Percentiles rank a stretch among this genome's conserved stretches.
Evolutionary conservation across 441 rosid species (phyloP).

Genomic region (Populus hybrid): DNA sequence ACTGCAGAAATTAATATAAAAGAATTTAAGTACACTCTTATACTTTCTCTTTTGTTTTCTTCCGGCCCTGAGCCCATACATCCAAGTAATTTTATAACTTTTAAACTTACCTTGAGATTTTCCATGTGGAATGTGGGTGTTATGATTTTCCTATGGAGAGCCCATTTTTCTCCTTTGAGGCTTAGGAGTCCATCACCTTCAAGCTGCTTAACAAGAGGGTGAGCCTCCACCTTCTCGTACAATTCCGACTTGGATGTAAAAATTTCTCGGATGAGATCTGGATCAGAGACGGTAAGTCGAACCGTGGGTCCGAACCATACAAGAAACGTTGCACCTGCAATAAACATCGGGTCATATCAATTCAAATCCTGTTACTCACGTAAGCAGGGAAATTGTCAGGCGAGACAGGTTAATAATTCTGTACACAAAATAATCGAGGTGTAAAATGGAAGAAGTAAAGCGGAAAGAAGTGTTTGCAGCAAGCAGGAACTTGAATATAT

Average conservation of each 20-base stretch:
- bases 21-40: neutral
- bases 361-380: neutral
- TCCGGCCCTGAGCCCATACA: neutral
- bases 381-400: neutral
- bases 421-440: neutral
- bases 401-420: no score
- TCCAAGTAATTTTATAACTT: neutral
- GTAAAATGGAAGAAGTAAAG: neutral
- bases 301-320: constrained; percentile 97
- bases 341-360: neutral
- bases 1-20: constrained; percentile 22
- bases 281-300: constrained; percentile 84
- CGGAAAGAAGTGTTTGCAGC: constrained; percentile 27
- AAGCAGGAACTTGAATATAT: constrained; percentile 27
- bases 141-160: constrained; percentile 83
- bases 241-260: constrained; percentile 68
- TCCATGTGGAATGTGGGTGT: constrained; percentile 88
- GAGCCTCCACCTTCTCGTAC: constrained; percentile 86
- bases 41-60: no score
- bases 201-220: constrained; percentile 86
- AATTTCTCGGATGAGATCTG: constrained; percentile 82
- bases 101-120: constrained; percentile 68
- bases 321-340: constrained; percentile 80
- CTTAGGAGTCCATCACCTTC: constrained; percentile 96
- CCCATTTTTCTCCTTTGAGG: constrained; percentile 93